These are phyloP conservation scores for Nannizziopsis arthrosporioides DNA, from an alignment of 2,329 filamentous ascomycete genomes.

Conservation along the genomic window DNA sequence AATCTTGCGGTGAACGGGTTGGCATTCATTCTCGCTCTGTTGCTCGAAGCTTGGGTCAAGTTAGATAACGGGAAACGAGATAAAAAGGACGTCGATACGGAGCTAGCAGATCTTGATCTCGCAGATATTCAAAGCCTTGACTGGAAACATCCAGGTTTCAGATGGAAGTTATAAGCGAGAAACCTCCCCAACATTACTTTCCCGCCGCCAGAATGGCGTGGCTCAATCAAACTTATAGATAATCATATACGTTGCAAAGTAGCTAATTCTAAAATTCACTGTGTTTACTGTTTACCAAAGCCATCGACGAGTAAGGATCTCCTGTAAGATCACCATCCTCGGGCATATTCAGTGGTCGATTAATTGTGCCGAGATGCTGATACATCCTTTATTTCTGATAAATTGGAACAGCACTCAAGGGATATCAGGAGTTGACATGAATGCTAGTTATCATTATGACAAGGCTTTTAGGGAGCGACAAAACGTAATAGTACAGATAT, in stretches of 20 bases:
- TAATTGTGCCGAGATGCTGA: too few species aligned
- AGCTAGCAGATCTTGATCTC: slow-evolving; percentile 43
- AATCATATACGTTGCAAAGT: too few species aligned
- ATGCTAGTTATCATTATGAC: too few species aligned
- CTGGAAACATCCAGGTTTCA: slow-evolving; percentile 55
- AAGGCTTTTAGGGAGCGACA: too few species aligned
- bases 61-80: slow-evolving; percentile 50
- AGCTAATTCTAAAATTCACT: too few species aligned
- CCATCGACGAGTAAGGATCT: too few species aligned
- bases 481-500: too few species aligned
- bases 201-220: neutral
- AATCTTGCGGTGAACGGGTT: slow-evolving; percentile 53
- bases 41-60: slow-evolving; percentile 49
- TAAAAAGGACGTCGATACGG: slow-evolving; percentile 43
- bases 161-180: slow-evolving; percentile 40
- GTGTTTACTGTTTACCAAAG: neutral
- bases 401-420: too few species aligned
- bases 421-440: too few species aligned
- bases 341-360: too few species aligned
- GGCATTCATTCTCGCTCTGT: slow-evolving; percentile 42
- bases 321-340: too few species aligned
- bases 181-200: neutral
- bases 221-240: neutral
- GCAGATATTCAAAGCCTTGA: slow-evolving; percentile 50
- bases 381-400: too few species aligned